Evolutionary conservation across 257 asterid species (phyloP).

Genomic region (Scutellaria baicalensis): DNA sequence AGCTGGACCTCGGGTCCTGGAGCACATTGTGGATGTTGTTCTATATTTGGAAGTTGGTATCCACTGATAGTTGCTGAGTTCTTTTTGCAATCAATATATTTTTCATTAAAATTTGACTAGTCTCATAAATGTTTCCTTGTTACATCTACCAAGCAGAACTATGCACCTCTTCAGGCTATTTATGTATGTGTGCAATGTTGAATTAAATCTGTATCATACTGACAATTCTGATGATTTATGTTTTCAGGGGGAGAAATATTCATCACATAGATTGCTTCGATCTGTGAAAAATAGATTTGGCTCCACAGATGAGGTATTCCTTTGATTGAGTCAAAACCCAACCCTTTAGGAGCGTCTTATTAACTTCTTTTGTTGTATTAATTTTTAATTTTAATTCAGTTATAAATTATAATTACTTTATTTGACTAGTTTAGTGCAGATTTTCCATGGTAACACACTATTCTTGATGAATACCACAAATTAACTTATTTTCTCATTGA

Average conservation of each 20-base stretch:
- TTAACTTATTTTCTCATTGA: not conserved
- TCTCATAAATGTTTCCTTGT: not conserved
- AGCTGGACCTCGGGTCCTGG: conserved; percentile 96
- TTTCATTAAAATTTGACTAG: not conserved
- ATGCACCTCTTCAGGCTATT: not conserved
- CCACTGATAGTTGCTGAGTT: conserved; percentile 15
- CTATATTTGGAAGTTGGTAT: conserved; percentile 88
- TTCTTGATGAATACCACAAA: not conserved
- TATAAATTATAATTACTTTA: not conserved
- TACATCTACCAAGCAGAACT: not conserved
- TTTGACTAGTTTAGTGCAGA: not conserved
- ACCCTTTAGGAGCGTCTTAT: not conserved
- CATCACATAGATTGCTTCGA: conserved; percentile 84
- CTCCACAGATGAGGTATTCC: conserved; percentile 88
- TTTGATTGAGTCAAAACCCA: conserved; percentile 3
- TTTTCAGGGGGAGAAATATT: conserved; percentile 82
- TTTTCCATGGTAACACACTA: not conserved
- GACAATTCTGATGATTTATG: conserved; percentile 10
- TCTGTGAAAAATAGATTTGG: conserved; percentile 94
- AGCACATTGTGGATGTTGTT: conserved; percentile 97
- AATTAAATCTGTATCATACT: not conserved
- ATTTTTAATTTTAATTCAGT: not conserved
- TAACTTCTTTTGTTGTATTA: not conserved
- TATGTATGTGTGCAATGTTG: not conserved
- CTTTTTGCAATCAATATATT: conserved; percentile 1